Evolutionary conservation across 306 rosid species (phyloP), one percentile per base, ranked within the genome.

Genomic region (Lupinus albus): DNA sequence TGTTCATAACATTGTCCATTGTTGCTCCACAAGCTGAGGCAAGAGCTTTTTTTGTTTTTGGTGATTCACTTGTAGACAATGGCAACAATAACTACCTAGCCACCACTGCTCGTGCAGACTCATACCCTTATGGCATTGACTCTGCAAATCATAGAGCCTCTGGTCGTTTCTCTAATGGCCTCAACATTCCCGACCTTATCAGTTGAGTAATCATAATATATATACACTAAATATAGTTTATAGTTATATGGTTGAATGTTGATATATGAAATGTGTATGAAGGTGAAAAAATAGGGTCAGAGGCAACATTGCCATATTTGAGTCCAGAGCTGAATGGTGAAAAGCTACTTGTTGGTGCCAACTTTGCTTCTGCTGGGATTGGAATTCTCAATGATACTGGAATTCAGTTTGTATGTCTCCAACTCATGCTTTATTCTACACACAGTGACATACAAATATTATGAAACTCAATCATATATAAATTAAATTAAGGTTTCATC

Each of bases 371-470:
- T 16, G 96, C 96, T 13, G 96, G 92, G 49, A 82, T 89, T 35
- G 96, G 96, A 70, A 86, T 89, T 49, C 92, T 89, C 42, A 89
- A 89, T 18, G 96, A 89, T 79, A 89, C 96, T 4, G 96, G 96
- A 66, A 0, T 89, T 68, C 96, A 89, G 72, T 89, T 89, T 77
- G 96, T 89, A 68, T 67, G 82, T 10, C 53, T 17, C 9, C 5
- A n/a, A n/a, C n/a, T n/a, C n/a, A n/a, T n/a, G n/a, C n/a, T n/a
- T n/a, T n/a, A n/a, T n/a, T n/a, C n/a, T n/a, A n/a, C n/a, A n/a
- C n/a, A n/a, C n/a, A n/a, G n/a, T n/a, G n/a, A n/a, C n/a, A n/a
- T n/a, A n/a, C n/a, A n/a, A n/a, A n/a, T n/a, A n/a, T n/a, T n/a
- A n/a, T n/a, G n/a, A n/a, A n/a, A n/a, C n/a, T n/a, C n/a, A n/a